phyloP scores from a whole-genome alignment of 345 rosid species.

The Rhizophora mangle region DNA sequence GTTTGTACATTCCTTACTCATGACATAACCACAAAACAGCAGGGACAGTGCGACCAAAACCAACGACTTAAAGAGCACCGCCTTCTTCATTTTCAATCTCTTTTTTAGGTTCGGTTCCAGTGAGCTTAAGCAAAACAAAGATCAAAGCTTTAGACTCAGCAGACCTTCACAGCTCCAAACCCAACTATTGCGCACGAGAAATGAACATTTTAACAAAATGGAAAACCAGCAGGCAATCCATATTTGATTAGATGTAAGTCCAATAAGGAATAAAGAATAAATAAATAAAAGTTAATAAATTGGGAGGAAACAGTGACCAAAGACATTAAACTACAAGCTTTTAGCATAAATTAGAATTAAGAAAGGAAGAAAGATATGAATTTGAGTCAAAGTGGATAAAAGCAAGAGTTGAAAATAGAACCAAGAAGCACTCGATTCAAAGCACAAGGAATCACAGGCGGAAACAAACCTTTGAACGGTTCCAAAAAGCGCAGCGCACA shows the following conservation, averaged over 20 bases:
- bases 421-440: constrained; percentile 14
- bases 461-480: constrained; percentile 8
- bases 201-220: too few relatives aligned
- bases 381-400: constrained; percentile 12
- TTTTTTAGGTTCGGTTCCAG: not conserved
- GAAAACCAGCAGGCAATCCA: not conserved
- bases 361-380: not conserved
- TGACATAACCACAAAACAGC: constrained; percentile 21
- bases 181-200: not conserved
- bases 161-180: not conserved
- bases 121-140: not conserved
- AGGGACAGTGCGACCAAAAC: constrained; percentile 16
- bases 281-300: not conserved
- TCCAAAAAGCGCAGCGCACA: constrained; percentile 12
- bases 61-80: constrained; percentile 3
- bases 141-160: not conserved
- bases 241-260: not conserved
- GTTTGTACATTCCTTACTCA: constrained; percentile 74
- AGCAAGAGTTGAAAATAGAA: not conserved
- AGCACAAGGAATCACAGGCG: constrained; percentile 16
- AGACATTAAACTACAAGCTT: not conserved
- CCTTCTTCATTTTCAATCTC: constrained; percentile 28
- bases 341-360: constrained; percentile 1
- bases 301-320: not conserved
- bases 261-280: not conserved